These are phyloP conservation scores for Xylariales sp. DNA, from an alignment of 2,329 filamentous ascomycete species.

Conservation along the genomic window DNA sequence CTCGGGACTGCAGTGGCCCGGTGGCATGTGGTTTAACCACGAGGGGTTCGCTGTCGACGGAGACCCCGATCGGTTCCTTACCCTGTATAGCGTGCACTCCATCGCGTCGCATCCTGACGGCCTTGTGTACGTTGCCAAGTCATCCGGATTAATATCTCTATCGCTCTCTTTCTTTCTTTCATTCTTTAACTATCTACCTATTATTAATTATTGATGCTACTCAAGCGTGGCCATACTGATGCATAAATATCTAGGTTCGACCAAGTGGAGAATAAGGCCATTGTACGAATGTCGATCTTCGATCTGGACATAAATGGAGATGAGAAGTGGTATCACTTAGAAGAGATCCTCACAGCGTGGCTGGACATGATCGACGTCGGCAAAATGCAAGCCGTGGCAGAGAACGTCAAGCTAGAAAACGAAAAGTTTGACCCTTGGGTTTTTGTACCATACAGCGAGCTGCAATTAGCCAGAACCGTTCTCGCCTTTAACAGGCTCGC, in stretches of 20 bases:
- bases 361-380: conserved; percentile 1
- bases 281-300: conserved; percentile 1
- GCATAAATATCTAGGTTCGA: neutral
- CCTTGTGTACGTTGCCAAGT: neutral
- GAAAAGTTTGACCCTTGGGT: neutral
- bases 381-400: neutral
- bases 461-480: neutral
- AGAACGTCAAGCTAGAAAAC: neutral
- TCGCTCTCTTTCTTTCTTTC: no score
- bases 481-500: neutral
- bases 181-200: no score
- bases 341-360: conserved; percentile 1
- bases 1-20: neutral
- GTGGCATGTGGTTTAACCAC: neutral
- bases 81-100: neutral
- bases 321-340: neutral
- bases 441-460: neutral
- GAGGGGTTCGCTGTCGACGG: neutral
- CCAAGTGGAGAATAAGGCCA: conserved; percentile 1
- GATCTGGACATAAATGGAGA: neutral
- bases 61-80: neutral
- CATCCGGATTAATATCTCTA: no score
- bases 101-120: conserved; percentile 1
- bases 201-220: neutral
- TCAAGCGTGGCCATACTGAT: no score